Conservation (phyloP, 2,329 filamentous ascomycete species). For the Coniella vitis region DNA sequence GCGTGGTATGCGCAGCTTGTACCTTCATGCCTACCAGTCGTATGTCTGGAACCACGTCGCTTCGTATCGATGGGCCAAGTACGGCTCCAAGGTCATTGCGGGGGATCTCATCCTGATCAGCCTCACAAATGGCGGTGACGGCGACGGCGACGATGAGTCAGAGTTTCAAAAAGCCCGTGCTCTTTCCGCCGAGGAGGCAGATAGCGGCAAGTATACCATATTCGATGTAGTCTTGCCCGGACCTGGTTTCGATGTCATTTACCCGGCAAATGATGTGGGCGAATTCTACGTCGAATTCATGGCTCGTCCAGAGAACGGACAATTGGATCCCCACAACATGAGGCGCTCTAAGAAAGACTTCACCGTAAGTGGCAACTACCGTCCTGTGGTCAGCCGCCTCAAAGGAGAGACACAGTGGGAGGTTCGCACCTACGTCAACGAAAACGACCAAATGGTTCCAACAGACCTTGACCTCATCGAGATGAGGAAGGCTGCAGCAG, state of each 20-base stretch:
- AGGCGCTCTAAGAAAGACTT: conserved; percentile 78
- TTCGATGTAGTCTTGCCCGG: conserved; percentile 86
- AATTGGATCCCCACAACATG: conserved; percentile 80
- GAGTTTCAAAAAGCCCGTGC: conserved; percentile 54
- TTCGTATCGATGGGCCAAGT: conserved; percentile 71
- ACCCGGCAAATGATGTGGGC: conserved; percentile 78
- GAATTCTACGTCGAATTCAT: conserved; percentile 83
- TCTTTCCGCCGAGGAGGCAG: conserved; percentile 70
- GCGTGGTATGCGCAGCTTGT: conserved; percentile 82
- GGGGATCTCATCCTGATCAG: conserved; percentile 73
- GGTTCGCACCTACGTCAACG: conserved; percentile 61
- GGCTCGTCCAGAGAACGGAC: conserved; percentile 68
- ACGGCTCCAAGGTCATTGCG: conserved; percentile 66
- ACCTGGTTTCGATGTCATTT: conserved; percentile 86
- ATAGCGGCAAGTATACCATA: conserved; percentile 69
- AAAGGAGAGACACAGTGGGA: conserved; percentile 58
- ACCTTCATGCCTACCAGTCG: conserved; percentile 94
- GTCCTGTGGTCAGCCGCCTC: conserved; percentile 73
- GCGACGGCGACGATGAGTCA: conserved; percentile 28
- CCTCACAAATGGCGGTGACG: conserved; percentile 51
- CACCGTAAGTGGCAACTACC: conserved; percentile 81
- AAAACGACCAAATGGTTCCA: conserved; percentile 77
- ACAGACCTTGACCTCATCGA: conserved; percentile 74
- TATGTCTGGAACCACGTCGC: conserved; percentile 87
- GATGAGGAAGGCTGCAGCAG: conserved; percentile 29